A percentile compares a stretch with the other conserved stretches of the same genome.
These are phyloP conservation scores for Mucor sp. DNA, from an alignment of 371 early-diverging fungal species.

Conservation along the genomic window DNA sequence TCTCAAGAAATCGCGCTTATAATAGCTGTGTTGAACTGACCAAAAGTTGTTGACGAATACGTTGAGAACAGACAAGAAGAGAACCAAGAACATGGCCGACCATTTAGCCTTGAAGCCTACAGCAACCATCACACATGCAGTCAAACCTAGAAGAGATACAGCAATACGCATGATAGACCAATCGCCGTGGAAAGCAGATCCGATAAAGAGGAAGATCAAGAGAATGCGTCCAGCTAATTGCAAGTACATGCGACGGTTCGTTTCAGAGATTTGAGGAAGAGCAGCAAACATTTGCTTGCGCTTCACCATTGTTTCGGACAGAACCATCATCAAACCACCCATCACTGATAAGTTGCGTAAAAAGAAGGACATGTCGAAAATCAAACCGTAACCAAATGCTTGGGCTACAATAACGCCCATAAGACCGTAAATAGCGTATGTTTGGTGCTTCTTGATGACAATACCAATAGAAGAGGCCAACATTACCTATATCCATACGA, in stretches of 20 bases:
- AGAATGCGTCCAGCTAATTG: slow-evolving; percentile 91
- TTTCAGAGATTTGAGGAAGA: slow-evolving; percentile 81
- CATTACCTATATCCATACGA: slow-evolving; percentile 63
- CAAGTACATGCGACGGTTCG: slow-evolving; percentile 82
- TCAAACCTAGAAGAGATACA: slow-evolving; percentile 76
- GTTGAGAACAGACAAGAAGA: slow-evolving; percentile 87
- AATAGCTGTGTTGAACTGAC: slow-evolving; percentile 80
- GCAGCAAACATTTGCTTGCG: slow-evolving; percentile 84
- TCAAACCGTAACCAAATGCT: slow-evolving; percentile 90
- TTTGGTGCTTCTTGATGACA: slow-evolving; percentile 76
- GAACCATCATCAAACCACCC: slow-evolving; percentile 93
- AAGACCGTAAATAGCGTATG: slow-evolving; percentile 81
- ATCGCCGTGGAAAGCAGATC: slow-evolving; percentile 86
- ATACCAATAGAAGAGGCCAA: slow-evolving; percentile 75
- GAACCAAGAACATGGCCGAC: slow-evolving; percentile 91
- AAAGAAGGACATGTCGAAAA: slow-evolving; percentile 89
- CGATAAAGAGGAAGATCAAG: slow-evolving; percentile 88
- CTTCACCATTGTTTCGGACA: slow-evolving; percentile 74
- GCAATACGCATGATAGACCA: slow-evolving; percentile 71
- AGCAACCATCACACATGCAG: slow-evolving; percentile 92
- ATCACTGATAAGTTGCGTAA: slow-evolving; percentile 90
- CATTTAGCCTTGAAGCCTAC: slow-evolving; percentile 97
- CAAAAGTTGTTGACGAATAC: slow-evolving; percentile 96
- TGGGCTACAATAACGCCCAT: slow-evolving; percentile 83
- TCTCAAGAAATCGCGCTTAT: slow-evolving; percentile 90